Percentiles rank a stretch among this genome's conserved stretches.
These are phyloP conservation scores for Neurospora cerealis DNA, from an alignment of 495 filamentous ascomycete species.

Conservation along the genomic window DNA sequence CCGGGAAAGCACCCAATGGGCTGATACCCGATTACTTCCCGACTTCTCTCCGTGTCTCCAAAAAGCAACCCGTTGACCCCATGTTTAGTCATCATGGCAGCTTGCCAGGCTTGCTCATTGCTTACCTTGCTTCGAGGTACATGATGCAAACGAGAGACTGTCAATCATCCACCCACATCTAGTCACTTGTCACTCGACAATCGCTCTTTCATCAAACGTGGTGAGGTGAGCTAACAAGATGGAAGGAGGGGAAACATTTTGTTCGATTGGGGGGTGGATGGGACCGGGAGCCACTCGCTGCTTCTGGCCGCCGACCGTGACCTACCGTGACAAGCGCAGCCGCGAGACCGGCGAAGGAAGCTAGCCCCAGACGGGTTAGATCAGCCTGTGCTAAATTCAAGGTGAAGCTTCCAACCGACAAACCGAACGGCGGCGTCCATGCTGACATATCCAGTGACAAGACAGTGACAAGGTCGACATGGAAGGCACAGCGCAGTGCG, in stretches of 20 bases:
- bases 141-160: neutral
- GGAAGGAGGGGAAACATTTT: neutral
- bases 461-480: neutral
- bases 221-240: neutral
- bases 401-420: neutral
- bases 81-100: neutral
- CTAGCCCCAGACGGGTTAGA: neutral
- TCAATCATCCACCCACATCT: neutral
- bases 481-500: neutral
- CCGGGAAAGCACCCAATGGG: neutral
- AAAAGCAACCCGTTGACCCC: neutral
- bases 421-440: neutral
- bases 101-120: neutral
- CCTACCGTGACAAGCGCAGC: neutral
- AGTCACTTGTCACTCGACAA: neutral
- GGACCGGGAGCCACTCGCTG: neutral
- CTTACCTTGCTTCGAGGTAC: neutral
- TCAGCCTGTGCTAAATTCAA: neutral
- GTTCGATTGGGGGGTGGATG: neutral
- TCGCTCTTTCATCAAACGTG: neutral
- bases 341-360: neutral
- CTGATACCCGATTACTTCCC: neutral
- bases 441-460: neutral
- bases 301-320: neutral
- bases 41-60: neutral